phyloP scores from a whole-genome alignment of 2,329 filamentous ascomycete genomes.

The Huntiella savannae region DNA sequence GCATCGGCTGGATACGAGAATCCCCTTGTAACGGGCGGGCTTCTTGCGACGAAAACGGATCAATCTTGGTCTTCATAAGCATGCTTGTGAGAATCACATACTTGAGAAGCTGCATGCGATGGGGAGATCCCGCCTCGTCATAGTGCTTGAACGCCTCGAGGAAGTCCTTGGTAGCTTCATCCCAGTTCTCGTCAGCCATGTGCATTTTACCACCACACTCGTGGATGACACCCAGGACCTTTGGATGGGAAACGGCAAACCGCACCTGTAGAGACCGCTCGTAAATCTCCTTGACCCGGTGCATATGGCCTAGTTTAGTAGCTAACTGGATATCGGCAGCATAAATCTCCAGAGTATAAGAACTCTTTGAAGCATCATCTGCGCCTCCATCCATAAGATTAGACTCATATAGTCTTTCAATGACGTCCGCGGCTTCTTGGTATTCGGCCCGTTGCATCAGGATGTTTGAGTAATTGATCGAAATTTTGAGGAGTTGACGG shows the following conservation, averaged over 20 bases:
- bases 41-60: constrained; percentile 96
- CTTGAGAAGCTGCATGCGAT: constrained; percentile 92
- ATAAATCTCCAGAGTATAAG: constrained; percentile 88
- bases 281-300: constrained; percentile 83
- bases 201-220: constrained; percentile 99
- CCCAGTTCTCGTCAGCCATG: constrained; percentile 99
- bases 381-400: constrained; percentile 75
- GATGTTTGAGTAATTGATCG: constrained; percentile 85
- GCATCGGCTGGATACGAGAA: constrained; percentile 90
- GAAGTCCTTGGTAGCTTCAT: constrained; percentile 90
- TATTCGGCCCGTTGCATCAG: constrained; percentile 89
- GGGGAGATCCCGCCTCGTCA: constrained; percentile 79
- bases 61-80: constrained; percentile 97
- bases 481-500: constrained; percentile 91
- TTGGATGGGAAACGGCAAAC: constrained; percentile 93
- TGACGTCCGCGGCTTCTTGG: constrained; percentile 55
- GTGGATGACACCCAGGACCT: constrained; percentile 97
- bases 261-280: constrained; percentile 78
- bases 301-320: constrained; percentile 90
- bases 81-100: constrained; percentile 93
- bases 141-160: constrained; percentile 98
- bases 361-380: constrained; percentile 88
- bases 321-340: constrained; percentile 98
- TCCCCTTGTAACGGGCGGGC: constrained; percentile 97
- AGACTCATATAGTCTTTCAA: constrained; percentile 71